These are phyloP conservation scores for Starmerella etchellsii DNA, from an alignment of 805 yeast genomes.

Conservation along the genomic window DNA sequence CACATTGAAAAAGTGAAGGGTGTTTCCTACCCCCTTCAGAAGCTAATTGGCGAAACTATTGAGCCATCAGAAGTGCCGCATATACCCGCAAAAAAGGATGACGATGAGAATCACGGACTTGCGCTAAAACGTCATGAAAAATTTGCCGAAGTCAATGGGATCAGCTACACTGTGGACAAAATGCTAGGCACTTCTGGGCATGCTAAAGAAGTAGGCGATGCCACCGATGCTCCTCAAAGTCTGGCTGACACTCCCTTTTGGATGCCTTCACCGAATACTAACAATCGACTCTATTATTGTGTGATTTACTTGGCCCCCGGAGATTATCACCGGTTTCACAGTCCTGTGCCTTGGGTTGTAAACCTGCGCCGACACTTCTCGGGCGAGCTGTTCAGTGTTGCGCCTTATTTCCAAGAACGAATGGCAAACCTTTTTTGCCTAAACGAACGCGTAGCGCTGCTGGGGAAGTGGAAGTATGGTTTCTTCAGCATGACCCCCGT, in stretches of 20 bases:
- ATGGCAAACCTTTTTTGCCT: constrained; percentile 76
- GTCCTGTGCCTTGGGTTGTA: constrained; percentile 94
- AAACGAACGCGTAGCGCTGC: constrained; percentile 87
- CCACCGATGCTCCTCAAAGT: constrained; percentile 4
- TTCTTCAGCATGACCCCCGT: constrained; percentile 98
- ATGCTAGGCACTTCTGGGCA: constrained; percentile 43
- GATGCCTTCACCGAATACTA: constrained; percentile 21
- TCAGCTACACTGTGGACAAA: constrained; percentile 56
- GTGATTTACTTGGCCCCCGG: constrained; percentile 97
- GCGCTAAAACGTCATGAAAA: constrained; percentile 47
- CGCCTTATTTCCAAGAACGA: constrained; percentile 87
- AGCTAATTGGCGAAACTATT: constrained; percentile 50
- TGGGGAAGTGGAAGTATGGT: constrained; percentile 95
- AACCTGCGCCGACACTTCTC: constrained; percentile 87
- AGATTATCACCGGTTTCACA: constrained; percentile 92
- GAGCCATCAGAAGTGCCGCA: constrained; percentile 15
- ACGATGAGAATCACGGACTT: constrained; percentile 15
- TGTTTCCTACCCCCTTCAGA: constrained; percentile 79
- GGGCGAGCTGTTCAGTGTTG: constrained; percentile 90
- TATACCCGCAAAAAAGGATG: background rate
- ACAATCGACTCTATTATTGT: constrained; percentile 62
- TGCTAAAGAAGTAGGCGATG: constrained; percentile 33
- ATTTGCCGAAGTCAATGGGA: constrained; percentile 68
- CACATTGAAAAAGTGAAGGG: constrained; percentile 92
- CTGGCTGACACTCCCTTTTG: constrained; percentile 5